Evolutionary conservation across 768 basidiomycete genomes (phyloP).

Genomic region (Boletus rufocinnamomeus): DNA sequence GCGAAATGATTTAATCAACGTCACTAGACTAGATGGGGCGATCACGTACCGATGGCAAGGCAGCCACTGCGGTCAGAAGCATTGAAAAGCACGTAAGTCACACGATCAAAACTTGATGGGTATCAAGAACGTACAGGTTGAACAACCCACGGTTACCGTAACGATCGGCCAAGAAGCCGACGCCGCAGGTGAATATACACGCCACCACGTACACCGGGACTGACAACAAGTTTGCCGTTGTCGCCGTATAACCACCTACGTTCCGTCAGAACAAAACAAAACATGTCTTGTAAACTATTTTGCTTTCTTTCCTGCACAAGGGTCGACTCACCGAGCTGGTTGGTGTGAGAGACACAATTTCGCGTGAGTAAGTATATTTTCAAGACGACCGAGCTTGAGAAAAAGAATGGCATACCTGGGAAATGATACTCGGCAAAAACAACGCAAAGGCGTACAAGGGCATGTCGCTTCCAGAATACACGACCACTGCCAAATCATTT

Average conservation of each 20-base stretch:
- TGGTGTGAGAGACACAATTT: neutral
- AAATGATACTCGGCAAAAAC: conserved; percentile 80
- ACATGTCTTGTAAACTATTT: neutral
- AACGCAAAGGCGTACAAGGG: conserved; percentile 77
- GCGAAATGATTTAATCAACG: neutral
- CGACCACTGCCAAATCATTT: conserved; percentile 44
- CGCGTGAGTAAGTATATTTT: neutral
- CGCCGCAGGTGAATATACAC: conserved; percentile 61
- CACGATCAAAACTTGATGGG: neutral
- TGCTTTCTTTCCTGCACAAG: neutral
- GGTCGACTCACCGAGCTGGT: conserved; percentile 41
- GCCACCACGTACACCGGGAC: conserved; percentile 77
- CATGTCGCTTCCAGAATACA: conserved; percentile 58
- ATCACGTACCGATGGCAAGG: conserved; percentile 29
- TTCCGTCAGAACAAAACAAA: conserved; percentile 1
- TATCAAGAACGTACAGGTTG: conserved; percentile 52
- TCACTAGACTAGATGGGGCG: neutral
- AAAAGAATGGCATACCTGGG: conserved; percentile 44
- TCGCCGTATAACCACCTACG: conserved; percentile 68
- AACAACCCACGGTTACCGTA: conserved; percentile 60
- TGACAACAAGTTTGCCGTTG: conserved; percentile 72
- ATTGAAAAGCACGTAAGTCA: neutral
- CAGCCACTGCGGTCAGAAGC: conserved; percentile 20
- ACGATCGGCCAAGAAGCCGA: conserved; percentile 66
- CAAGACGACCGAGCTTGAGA: neutral